Base-by-base conservation (phyloP, 192 early-diverging fungal genomes). In the Lobosporangium transversale region DNA sequence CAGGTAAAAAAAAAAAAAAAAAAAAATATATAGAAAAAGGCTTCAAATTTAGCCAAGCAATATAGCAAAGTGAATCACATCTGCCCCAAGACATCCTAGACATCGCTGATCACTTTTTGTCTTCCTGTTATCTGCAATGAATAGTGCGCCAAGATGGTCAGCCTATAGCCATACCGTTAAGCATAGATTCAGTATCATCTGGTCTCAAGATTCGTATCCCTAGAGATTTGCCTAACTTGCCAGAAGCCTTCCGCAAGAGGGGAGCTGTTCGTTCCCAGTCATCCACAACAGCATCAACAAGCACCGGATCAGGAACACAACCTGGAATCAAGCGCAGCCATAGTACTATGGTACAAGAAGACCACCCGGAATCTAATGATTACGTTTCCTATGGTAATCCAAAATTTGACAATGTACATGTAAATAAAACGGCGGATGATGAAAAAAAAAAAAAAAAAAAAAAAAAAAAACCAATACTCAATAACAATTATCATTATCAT, bases 181-280 rank as follows among this genome's bases (percentile, higher is more conserved):
- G 40, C 36, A 43, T 58, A 18, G 40, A 35, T 17, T 17, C 17
- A 26, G 49, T 29, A n/a, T 47, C 23, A 21, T 18, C 73, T 35
- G 64, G 73, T 15, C 40, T 58, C n/a, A 67, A 62, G 33, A 66
- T 62, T 10, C 49, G 65, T 14, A 76, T 76, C 23, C 73, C 73
- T 0, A 67, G 59, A 57, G 64, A 67, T 35, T 53, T 76, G 24
- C 58, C 64, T 2, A 76, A 67, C 42, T n/a, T 76, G 10, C 73
- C 73, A 9, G 73, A 67, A 10, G 59, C 36, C 9, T 76, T 75
- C 51, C 70, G 70, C 20, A 75, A 58, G 63, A 48, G 63, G 37
- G 70, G 70, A 20, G 63, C 58, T 3, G 48, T 75, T 12, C 70
- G 62, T 14, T 61, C 70, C 14, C 58, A 59, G 24, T 24, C 67